phyloP scores from a whole-genome alignment of 1,284 basidiomycete genomes.

The Chalciporus sp. region DNA sequence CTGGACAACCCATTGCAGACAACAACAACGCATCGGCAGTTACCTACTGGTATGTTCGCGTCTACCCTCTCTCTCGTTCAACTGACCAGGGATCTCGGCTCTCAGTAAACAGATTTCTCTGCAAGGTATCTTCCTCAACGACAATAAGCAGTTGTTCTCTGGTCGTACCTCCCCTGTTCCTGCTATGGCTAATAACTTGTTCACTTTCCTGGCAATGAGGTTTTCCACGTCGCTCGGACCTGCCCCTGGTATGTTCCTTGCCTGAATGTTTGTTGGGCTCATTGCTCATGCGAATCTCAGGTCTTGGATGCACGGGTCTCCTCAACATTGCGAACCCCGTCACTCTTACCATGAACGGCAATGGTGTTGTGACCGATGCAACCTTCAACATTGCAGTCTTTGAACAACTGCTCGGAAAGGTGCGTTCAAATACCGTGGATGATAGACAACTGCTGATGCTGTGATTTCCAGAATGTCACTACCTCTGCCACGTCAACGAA shows the following conservation, averaged over 20 bases:
- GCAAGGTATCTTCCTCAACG: slow-evolving; percentile 25
- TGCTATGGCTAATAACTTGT: slow-evolving; percentile 20
- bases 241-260: slow-evolving; percentile 16
- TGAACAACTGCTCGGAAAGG: slow-evolving; percentile 21
- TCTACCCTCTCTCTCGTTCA: background rate
- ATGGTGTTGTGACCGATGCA: slow-evolving; percentile 31
- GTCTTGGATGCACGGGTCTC: slow-evolving; percentile 22
- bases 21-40: slow-evolving; percentile 23
- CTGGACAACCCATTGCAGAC: slow-evolving; percentile 28
- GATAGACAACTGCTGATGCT: background rate
- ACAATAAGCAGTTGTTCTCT: slow-evolving; percentile 23
- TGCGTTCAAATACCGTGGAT: background rate
- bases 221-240: slow-evolving; percentile 28
- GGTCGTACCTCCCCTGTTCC: slow-evolving; percentile 23
- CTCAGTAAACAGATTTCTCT: slow-evolving; percentile 27
- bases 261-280: background rate
- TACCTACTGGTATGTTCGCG: slow-evolving; percentile 24
- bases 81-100: background rate
- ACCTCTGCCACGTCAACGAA: background rate
- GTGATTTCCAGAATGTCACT: slow-evolving; percentile 1
- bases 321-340: slow-evolving; percentile 28
- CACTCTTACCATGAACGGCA: slow-evolving; percentile 24
- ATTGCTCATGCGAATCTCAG: slow-evolving; percentile 13
- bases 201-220: slow-evolving; percentile 33
- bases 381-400: slow-evolving; percentile 23